phyloP scores from a whole-genome alignment of 2,329 filamentous ascomycete species.

The Coleophoma crateriformis region DNA sequence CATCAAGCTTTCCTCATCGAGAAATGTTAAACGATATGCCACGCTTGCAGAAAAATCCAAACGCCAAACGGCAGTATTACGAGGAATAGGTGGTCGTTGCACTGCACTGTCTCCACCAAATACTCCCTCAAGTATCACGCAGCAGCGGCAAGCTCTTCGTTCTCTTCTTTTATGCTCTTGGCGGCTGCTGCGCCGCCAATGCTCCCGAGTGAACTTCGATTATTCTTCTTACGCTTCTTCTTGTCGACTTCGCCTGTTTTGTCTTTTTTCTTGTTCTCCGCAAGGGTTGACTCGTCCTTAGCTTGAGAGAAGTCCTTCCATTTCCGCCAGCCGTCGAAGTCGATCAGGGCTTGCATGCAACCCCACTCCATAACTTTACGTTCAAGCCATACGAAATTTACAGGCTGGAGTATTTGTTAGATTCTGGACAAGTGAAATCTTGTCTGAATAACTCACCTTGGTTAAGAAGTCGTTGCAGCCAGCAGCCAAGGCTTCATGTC shows the following conservation, averaged over 20 bases:
- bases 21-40: no score
- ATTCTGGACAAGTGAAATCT: neutral
- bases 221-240: slow-evolving; percentile 29
- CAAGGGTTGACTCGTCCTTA: slow-evolving; percentile 37
- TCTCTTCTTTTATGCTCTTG: slow-evolving; percentile 3
- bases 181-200: neutral
- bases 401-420: slow-evolving; percentile 53
- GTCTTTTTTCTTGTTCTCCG: slow-evolving; percentile 27
- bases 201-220: neutral
- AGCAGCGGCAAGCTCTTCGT: neutral
- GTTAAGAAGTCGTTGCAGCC: slow-evolving; percentile 98
- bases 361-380: slow-evolving; percentile 99
- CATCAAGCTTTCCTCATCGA: no score
- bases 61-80: no score
- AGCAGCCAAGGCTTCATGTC: slow-evolving; percentile 88
- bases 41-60: no score
- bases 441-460: slow-evolving; percentile 58
- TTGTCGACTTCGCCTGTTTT: slow-evolving; percentile 31
- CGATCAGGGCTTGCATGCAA: slow-evolving; percentile 98
- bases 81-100: no score
- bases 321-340: slow-evolving; percentile 95
- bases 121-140: no score
- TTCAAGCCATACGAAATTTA: slow-evolving; percentile 96
- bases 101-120: no score
- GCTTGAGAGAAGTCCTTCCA: slow-evolving; percentile 79